These are phyloP conservation scores for Moricandia moricandioides DNA, from an alignment of 345 rosid species.

Conservation along the genomic window DNA sequence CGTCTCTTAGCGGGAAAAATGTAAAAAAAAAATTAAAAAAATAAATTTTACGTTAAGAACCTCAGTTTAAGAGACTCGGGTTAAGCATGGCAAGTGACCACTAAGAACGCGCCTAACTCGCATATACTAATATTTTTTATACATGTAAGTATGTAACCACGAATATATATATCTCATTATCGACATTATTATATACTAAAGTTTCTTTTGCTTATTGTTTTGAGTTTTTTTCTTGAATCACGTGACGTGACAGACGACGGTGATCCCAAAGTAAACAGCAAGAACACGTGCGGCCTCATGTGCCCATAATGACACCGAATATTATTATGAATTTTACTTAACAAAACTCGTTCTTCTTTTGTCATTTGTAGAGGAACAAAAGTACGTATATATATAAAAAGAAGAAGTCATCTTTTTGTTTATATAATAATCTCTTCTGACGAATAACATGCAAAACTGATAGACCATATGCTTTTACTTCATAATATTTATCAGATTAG, in stretches of 20 bases:
- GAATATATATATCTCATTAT: constrained; percentile 10
- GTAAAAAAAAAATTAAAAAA: too few species aligned
- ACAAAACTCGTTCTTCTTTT: constrained; percentile 15
- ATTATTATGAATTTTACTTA: constrained; percentile 15
- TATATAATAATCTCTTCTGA: constrained; percentile 29
- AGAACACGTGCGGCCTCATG: constrained; percentile 59
- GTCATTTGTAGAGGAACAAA: not conserved
- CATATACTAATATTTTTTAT: not conserved
- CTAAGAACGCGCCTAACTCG: constrained; percentile 25
- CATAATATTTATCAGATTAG: not conserved
- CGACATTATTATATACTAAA: constrained; percentile 9
- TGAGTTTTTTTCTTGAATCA: constrained; percentile 40
- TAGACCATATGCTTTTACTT: constrained; percentile 39
- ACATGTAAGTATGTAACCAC: not conserved
- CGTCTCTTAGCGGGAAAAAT: too few species aligned
- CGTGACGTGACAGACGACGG: constrained; percentile 49
- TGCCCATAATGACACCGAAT: constrained; percentile 45
- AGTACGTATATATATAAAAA: not conserved
- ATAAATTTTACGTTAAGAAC: too few species aligned
- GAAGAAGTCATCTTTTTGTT: constrained; percentile 14
- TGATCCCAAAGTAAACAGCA: constrained; percentile 56
- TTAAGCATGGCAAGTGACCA: constrained; percentile 44
- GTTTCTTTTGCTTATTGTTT: constrained; percentile 13
- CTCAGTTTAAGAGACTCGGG: too few species aligned
- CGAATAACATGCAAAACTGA: constrained; percentile 38